A percentile compares a stretch with the other conserved stretches of the same genome.
Conservation (phyloP, 2,329 filamentous ascomycete genomes). For the Monosporascus sp. region DNA sequence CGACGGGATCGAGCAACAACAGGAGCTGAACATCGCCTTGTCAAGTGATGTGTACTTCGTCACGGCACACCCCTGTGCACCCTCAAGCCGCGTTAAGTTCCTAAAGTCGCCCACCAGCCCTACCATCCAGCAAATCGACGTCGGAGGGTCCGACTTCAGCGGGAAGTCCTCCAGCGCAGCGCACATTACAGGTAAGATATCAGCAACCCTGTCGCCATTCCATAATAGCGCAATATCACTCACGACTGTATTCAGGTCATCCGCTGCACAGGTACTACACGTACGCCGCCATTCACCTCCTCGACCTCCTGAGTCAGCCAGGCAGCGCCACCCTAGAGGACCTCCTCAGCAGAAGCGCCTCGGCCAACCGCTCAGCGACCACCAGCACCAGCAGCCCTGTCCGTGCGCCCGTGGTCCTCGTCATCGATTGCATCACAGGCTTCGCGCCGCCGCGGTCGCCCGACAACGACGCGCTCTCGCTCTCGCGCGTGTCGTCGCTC, state of each 20-base stretch:
- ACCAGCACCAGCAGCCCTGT: slow-evolving; percentile 16
- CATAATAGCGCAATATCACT: background rate
- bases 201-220: background rate
- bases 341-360: slow-evolving; percentile 35
- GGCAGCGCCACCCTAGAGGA: slow-evolving; percentile 39
- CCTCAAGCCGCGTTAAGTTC: slow-evolving; percentile 51
- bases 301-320: slow-evolving; percentile 46
- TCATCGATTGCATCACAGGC: slow-evolving; percentile 60
- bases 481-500: slow-evolving; percentile 42
- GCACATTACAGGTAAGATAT: slow-evolving; percentile 39
- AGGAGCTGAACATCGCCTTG: slow-evolving; percentile 40
- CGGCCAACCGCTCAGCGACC: slow-evolving; percentile 22
- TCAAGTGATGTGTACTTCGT: slow-evolving; percentile 59
- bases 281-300: slow-evolving; percentile 55
- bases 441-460: slow-evolving; percentile 39
- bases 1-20: slow-evolving; percentile 33
- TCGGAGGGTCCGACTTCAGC: slow-evolving; percentile 39
- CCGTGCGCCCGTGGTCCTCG: slow-evolving; percentile 42
- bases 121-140: slow-evolving; percentile 52
- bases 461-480: slow-evolving; percentile 32
- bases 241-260: slow-evolving; percentile 40
- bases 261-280: slow-evolving; percentile 59
- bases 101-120: slow-evolving; percentile 56
- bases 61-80: slow-evolving; percentile 60
- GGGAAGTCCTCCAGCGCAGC: slow-evolving; percentile 42